Percentiles rank a stretch among this genome's conserved stretches.
phyloP scores from a whole-genome alignment of 495 filamentous ascomycete species.

The Penicillium verhagenii region DNA sequence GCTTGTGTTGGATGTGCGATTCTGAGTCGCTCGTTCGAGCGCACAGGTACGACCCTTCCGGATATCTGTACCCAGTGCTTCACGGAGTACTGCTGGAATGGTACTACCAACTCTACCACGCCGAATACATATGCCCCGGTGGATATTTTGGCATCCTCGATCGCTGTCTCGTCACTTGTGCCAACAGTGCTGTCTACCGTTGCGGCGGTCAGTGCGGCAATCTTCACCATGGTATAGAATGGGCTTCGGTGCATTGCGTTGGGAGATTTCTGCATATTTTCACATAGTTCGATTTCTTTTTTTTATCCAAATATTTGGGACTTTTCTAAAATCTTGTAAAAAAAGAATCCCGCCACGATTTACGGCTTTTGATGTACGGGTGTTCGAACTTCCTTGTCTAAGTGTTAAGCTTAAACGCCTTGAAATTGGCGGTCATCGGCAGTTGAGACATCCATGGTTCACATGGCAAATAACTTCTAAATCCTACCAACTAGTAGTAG shows the following conservation, averaged over 20 bases:
- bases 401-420: not conserved
- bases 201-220: constrained; percentile 15
- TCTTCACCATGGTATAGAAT: constrained; percentile 22
- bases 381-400: not conserved
- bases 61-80: constrained; percentile 74
- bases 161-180: constrained; percentile 17
- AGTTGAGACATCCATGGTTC: no score
- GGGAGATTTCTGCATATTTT: not conserved
- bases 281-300: not conserved
- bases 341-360: not conserved
- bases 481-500: no score
- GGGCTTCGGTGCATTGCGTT: not conserved
- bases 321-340: not conserved
- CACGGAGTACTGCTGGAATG: constrained; percentile 72
- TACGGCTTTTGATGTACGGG: not conserved
- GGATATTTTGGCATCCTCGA: constrained; percentile 16
- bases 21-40: constrained; percentile 68
- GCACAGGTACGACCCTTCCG: constrained; percentile 63
- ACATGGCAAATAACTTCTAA: no score
- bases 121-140: constrained; percentile 32
- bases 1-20: constrained; percentile 86
- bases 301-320: not conserved
- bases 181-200: constrained; percentile 21
- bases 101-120: constrained; percentile 30
- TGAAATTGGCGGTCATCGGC: not conserved